Conservation (phyloP, 2,329 filamentous ascomycete genomes). For the Aschersonia sp. region DNA sequence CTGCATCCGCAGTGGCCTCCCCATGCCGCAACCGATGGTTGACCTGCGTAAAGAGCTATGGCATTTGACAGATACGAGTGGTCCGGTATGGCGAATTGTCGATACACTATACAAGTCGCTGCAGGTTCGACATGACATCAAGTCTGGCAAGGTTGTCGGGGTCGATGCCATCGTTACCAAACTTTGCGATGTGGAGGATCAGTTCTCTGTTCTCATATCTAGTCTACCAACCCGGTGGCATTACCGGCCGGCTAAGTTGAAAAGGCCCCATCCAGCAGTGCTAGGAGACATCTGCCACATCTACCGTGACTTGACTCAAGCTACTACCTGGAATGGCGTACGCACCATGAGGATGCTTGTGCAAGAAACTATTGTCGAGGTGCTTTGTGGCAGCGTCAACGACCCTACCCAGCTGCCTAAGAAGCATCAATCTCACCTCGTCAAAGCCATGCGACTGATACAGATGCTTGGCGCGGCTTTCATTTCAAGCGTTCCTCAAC, state of each 20-base stretch:
- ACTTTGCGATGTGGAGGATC: constrained; percentile 25
- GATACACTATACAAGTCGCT: constrained; percentile 29
- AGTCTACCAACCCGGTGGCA: constrained; percentile 25
- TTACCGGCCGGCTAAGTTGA: constrained; percentile 25
- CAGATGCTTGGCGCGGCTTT: constrained; percentile 25
- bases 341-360: constrained; percentile 30
- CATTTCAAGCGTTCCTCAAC: constrained; percentile 31
- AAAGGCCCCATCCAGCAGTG: constrained; percentile 24
- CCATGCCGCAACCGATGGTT: constrained; percentile 32
- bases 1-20: constrained; percentile 32
- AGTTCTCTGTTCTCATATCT: constrained; percentile 24
- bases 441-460: constrained; percentile 22
- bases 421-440: constrained; percentile 19
- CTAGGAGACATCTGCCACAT: constrained; percentile 27
- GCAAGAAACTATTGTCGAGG: constrained; percentile 30
- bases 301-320: constrained; percentile 28
- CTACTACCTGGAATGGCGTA: constrained; percentile 33
- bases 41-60: constrained; percentile 29
- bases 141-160: constrained; percentile 19
- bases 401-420: constrained; percentile 12
- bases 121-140: constrained; percentile 32
- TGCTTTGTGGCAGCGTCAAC: constrained; percentile 21
- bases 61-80: constrained; percentile 17
- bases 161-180: constrained; percentile 19
- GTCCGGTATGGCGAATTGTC: constrained; percentile 27